phyloP scores from a whole-genome alignment of 805 yeast genomes.

The Lipomyces spencermartinsiae region DNA sequence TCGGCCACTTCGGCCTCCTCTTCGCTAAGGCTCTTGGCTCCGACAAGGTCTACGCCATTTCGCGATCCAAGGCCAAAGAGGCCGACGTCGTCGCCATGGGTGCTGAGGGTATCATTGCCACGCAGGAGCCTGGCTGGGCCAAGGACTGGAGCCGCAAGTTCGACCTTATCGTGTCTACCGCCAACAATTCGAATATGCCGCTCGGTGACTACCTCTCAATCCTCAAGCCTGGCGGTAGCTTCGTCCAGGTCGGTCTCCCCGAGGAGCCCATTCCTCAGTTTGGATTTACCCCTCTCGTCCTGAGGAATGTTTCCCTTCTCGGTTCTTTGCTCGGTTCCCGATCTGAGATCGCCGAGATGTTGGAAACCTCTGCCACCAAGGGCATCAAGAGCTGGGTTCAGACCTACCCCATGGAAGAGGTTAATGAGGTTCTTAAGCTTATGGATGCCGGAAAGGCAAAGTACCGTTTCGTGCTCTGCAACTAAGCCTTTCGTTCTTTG shows the following conservation, averaged over 20 bases:
- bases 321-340: constrained; percentile 69
- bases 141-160: constrained; percentile 46
- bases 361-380: constrained; percentile 66
- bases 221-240: constrained; percentile 63
- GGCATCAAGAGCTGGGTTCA: constrained; percentile 40
- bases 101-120: constrained; percentile 60
- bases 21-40: constrained; percentile 69
- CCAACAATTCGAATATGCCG: constrained; percentile 52
- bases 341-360: constrained; percentile 68
- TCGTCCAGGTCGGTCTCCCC: constrained; percentile 74
- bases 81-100: constrained; percentile 61
- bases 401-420: constrained; percentile 37
- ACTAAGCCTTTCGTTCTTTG: constrained; percentile 9
- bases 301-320: constrained; percentile 41
- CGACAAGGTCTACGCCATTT: constrained; percentile 60
- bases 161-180: constrained; percentile 62
- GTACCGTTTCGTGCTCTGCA: constrained; percentile 36
- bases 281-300: constrained; percentile 37
- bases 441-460: constrained; percentile 38
- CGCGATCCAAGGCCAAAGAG: constrained; percentile 58
- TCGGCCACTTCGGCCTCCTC: constrained; percentile 68
- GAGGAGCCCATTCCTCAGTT: constrained; percentile 40
- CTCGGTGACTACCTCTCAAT: constrained; percentile 54
- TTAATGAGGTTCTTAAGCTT: constrained; percentile 32
- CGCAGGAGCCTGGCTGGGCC: constrained; percentile 51